Evolutionary conservation across 495 filamentous ascomycete species (phyloP).

Genomic region (Pyronema omphalodes): DNA sequence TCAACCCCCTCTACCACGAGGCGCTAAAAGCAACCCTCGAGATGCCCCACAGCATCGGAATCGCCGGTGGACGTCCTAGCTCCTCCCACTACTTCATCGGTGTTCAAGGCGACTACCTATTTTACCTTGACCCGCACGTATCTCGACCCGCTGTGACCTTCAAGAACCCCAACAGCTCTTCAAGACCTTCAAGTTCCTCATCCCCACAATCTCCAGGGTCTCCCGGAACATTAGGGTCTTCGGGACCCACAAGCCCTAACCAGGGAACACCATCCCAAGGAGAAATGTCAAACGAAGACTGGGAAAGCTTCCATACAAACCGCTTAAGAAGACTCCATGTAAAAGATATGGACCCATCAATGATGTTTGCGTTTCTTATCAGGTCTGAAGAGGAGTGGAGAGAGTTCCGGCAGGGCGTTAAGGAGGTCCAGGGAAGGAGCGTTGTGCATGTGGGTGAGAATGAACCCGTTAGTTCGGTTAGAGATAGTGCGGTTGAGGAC

Average conservation of each 20-base stretch:
- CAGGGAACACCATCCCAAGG: slow-evolving; percentile 22
- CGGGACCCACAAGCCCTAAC: slow-evolving; percentile 9
- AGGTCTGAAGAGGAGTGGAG: slow-evolving; percentile 65
- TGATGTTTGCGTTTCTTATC: slow-evolving; percentile 95
- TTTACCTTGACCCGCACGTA: slow-evolving; percentile 84
- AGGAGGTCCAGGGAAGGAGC: slow-evolving; percentile 45
- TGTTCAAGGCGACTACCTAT: slow-evolving; percentile 73
- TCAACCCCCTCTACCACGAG: slow-evolving; percentile 85
- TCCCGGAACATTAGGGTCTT: slow-evolving; percentile 34
- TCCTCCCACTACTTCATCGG: slow-evolving; percentile 95
- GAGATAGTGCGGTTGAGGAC: slow-evolving; percentile 65
- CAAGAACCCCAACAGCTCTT: neutral
- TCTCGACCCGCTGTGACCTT: slow-evolving; percentile 13
- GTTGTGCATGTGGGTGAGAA: slow-evolving; percentile 64
- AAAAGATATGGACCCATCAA: slow-evolving; percentile 92
- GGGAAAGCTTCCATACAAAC: slow-evolving; percentile 73
- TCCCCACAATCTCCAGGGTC: slow-evolving; percentile 38
- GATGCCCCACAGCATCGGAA: slow-evolving; percentile 78
- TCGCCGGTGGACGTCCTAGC: slow-evolving; percentile 86
- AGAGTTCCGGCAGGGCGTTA: slow-evolving; percentile 52
- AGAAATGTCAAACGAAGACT: slow-evolving; percentile 45
- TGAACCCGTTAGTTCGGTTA: slow-evolving; percentile 40
- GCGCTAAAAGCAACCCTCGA: slow-evolving; percentile 63
- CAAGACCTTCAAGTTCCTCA: slow-evolving; percentile 13
- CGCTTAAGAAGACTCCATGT: slow-evolving; percentile 66